Conservation (phyloP, 768 basidiomycete species). For the Phaeotremella fagi region DNA sequence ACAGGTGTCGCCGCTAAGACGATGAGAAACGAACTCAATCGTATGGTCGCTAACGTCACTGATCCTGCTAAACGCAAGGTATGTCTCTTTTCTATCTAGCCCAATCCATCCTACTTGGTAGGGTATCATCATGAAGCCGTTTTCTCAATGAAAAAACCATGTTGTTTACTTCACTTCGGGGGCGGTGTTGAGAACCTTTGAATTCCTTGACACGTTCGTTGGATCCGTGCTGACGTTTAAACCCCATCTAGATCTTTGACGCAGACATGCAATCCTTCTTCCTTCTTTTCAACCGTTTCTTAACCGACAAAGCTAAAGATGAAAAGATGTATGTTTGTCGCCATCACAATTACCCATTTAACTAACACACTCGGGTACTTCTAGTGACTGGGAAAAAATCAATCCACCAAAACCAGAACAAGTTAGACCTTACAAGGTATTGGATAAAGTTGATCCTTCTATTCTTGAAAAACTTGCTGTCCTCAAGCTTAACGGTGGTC, state of each 20-base stretch:
- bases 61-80: constrained; percentile 81
- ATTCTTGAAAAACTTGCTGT: constrained; percentile 89
- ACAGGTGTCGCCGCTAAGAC: constrained; percentile 89
- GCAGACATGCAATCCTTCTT: constrained; percentile 96
- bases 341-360: too few species aligned
- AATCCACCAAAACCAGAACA: constrained; percentile 79
- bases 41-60: constrained; percentile 79
- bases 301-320: constrained; percentile 78
- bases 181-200: too few species aligned
- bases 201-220: not conserved
- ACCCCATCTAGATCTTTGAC: constrained; percentile 65
- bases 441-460: constrained; percentile 60
- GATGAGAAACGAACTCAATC: constrained; percentile 96
- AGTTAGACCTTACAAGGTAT: constrained; percentile 73
- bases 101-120: constrained; percentile 1
- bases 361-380: too few species aligned
- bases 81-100: constrained; percentile 5
- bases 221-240: not conserved
- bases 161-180: too few species aligned
- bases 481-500: constrained; percentile 90
- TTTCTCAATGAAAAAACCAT: too few species aligned
- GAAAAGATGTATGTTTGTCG: constrained; percentile 68
- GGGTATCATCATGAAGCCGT: too few species aligned
- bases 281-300: constrained; percentile 91
- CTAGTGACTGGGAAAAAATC: constrained; percentile 83